A percentile compares a stretch with the other conserved stretches of the same genome.
These are phyloP conservation scores for Podospora pseudopauciseta DNA, from an alignment of 495 filamentous ascomycete species.

Conservation along the genomic window DNA sequence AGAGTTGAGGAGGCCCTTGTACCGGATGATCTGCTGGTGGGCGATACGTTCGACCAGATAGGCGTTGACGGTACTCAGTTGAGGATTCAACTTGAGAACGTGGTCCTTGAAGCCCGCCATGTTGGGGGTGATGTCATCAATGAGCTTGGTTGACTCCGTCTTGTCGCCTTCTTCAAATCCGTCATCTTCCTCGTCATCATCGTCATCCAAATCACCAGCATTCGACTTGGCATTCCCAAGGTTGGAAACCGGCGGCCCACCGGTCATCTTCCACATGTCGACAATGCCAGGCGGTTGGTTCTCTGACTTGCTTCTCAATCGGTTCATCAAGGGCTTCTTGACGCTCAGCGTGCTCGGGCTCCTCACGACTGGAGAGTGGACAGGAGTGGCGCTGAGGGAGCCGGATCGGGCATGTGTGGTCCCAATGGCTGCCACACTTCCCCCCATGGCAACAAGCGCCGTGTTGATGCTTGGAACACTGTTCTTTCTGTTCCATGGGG, in stretches of 20 bases:
- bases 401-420: slow-evolving; percentile 52
- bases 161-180: slow-evolving; percentile 50
- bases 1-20: slow-evolving; percentile 70
- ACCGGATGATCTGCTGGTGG: slow-evolving; percentile 72
- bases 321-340: slow-evolving; percentile 50
- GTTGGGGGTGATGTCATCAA: slow-evolving; percentile 63
- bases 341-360: slow-evolving; percentile 40
- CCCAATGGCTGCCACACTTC: slow-evolving; percentile 59
- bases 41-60: slow-evolving; percentile 81
- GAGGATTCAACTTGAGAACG: slow-evolving; percentile 67
- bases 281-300: slow-evolving; percentile 40
- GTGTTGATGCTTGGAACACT: slow-evolving; percentile 62
- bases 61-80: slow-evolving; percentile 39
- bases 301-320: slow-evolving; percentile 74
- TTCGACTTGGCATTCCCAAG: slow-evolving; percentile 41
- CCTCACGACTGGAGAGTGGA: slow-evolving; percentile 51
- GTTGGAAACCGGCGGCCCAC: slow-evolving; percentile 57
- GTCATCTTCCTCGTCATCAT: slow-evolving; percentile 46
- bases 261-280: slow-evolving; percentile 50
- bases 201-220: slow-evolving; percentile 24
- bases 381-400: slow-evolving; percentile 52
- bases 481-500: slow-evolving; percentile 53
- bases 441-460: slow-evolving; percentile 60
- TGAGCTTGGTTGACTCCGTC: slow-evolving; percentile 42
- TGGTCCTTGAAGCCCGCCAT: slow-evolving; percentile 74